Percentiles rank a stretch among this genome's conserved stretches.
Conservation (phyloP, 164 flowering plant genomes). For the Houttuynia cordata region DNA sequence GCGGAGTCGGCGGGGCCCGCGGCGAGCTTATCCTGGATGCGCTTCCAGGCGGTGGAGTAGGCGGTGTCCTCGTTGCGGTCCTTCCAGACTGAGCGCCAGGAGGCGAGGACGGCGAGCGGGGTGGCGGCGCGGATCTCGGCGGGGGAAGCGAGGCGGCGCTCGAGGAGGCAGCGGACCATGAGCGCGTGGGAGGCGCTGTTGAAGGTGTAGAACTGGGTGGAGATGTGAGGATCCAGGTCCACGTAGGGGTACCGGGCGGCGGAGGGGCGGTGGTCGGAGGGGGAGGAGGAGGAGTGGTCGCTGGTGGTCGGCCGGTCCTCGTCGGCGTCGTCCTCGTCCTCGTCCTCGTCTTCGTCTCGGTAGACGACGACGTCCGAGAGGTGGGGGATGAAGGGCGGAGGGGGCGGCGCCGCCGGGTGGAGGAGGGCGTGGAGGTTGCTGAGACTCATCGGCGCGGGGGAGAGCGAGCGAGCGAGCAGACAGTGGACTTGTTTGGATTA, state of each 20-base stretch:
- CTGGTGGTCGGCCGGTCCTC: conserved; percentile 11
- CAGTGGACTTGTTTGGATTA: neutral
- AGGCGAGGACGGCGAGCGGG: conserved; percentile 50
- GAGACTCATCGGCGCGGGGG: conserved; percentile 1
- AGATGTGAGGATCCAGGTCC: conserved; percentile 77
- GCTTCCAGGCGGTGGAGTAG: conserved; percentile 89
- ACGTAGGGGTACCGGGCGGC: conserved; percentile 17
- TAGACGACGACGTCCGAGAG: conserved; percentile 40
- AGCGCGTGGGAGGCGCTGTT: conserved; percentile 69
- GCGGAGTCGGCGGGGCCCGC: conserved; percentile 32
- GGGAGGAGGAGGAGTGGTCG: conserved; percentile 18
- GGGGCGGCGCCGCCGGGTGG: neutral
- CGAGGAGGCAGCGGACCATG: conserved; percentile 66
- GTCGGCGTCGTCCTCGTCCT: conserved; percentile 16
- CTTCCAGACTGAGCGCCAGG: conserved; percentile 97
- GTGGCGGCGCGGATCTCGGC: conserved; percentile 77
- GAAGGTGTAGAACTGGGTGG: conserved; percentile 92
- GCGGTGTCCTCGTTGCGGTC: conserved; percentile 98
- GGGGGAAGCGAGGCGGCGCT: conserved; percentile 54
- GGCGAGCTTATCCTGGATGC: conserved; percentile 88
- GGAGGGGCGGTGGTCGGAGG: neutral
- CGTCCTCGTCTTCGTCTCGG: no score
- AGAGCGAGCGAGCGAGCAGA: neutral
- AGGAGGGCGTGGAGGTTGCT: neutral
- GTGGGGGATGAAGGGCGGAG: conserved; percentile 12